Evolutionary conservation across 2,329 filamentous ascomycete genomes (phyloP).

Genomic region (Alternaria arborescens): DNA sequence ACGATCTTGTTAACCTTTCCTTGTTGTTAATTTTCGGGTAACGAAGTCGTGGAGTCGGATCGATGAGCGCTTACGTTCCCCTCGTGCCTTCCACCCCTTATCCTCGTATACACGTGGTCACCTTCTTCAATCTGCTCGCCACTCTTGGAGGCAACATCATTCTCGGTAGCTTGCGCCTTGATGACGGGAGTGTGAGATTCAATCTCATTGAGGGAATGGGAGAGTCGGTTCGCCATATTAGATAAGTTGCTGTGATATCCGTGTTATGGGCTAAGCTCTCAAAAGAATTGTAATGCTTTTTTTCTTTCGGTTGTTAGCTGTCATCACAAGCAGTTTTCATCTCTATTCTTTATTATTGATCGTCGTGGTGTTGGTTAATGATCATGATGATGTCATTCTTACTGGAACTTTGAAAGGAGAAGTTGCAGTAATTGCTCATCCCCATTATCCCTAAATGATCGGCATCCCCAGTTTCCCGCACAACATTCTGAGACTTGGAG

Average conservation of each 20-base stretch:
- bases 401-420: neutral
- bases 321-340: neutral
- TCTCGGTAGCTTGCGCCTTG: constrained; percentile 1
- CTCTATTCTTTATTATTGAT: neutral
- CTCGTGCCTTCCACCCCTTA: constrained; percentile 52
- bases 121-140: constrained; percentile 52
- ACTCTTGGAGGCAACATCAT: constrained; percentile 45
- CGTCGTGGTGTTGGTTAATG: neutral
- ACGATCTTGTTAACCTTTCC: constrained; percentile 52
- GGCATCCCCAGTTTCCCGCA: neutral
- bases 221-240: constrained; percentile 12
- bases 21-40: neutral
- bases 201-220: constrained; percentile 11
- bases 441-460: neutral
- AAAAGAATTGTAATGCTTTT: neutral
- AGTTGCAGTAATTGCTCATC: neutral
- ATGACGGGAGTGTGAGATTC: constrained; percentile 8
- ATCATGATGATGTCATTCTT: constrained; percentile 13
- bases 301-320: neutral
- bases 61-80: constrained; percentile 39
- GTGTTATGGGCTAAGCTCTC: neutral
- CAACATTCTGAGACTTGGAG: neutral
- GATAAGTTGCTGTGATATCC: neutral
- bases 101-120: constrained; percentile 53
- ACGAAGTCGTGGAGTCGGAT: neutral